Conservation (phyloP, 805 yeast species). For the Millerago galiae region DNA sequence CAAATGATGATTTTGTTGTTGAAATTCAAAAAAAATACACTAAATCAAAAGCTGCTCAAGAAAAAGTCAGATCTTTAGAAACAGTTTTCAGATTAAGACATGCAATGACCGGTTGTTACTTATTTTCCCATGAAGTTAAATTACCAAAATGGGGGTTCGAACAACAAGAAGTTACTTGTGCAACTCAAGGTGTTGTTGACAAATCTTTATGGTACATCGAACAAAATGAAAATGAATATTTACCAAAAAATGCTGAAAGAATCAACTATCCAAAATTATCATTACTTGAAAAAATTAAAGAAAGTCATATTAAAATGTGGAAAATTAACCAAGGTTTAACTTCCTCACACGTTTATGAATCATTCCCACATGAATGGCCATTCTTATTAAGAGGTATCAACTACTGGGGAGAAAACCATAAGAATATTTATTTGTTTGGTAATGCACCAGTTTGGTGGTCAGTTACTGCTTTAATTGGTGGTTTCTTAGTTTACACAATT, state of each 20-base stretch:
- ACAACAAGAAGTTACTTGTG: conserved; percentile 82
- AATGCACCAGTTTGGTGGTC: conserved; percentile 81
- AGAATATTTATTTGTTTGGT: conserved; percentile 67
- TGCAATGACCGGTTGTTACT: conserved; percentile 71
- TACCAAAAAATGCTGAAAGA: conserved; percentile 38
- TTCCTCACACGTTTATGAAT: conserved; percentile 64
- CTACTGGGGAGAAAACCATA: conserved; percentile 61
- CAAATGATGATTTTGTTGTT: conserved; percentile 75
- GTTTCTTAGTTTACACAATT: conserved; percentile 40
- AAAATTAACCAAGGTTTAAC: conserved; percentile 63
- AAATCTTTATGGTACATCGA: conserved; percentile 71
- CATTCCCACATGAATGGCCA: conserved; percentile 72
- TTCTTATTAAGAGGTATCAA: conserved; percentile 69
- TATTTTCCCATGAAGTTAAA: conserved; percentile 69
- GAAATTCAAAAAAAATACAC: conserved; percentile 58
- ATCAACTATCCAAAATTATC: conserved; percentile 47
- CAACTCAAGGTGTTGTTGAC: conserved; percentile 56
- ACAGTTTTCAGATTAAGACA: conserved; percentile 71
- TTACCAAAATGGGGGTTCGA: conserved; percentile 80
- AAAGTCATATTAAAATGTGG: conserved; percentile 74
- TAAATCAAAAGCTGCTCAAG: conserved; percentile 44
- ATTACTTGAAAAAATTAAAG: conserved; percentile 55
- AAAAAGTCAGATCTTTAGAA: conserved; percentile 54
- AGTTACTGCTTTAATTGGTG: conserved; percentile 44
- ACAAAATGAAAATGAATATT: conserved; percentile 48